Evolutionary conservation across 2,329 filamentous ascomycete species (phyloP), one percentile per base, ranked within the genome.

Genomic region (Diaporthe sp.): DNA sequence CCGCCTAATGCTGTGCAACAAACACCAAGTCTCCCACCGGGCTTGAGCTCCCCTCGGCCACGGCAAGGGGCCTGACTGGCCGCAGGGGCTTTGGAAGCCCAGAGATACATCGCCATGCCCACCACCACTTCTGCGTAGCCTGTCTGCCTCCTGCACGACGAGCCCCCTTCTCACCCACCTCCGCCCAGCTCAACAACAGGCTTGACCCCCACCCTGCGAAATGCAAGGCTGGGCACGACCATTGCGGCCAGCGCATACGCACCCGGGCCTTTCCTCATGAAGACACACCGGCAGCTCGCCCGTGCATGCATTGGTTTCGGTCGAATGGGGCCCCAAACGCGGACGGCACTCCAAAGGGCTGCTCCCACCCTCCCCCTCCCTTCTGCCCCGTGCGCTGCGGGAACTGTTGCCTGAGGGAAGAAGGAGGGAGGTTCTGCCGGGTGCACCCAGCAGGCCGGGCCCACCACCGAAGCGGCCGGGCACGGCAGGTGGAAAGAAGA

Each of bases 141-240:
- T 31, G 44, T 15, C 28, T 42, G 49, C 49, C 44, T 55, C 49
- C 49, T 62, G 49, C 60, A 44, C 49, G 22, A 55, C 28, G 49
- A 15, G 49, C 15, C 46, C 60, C 68, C 39, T 22, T 55, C 71
- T 55, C 60, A 46, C 53, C 60, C 60, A 25, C 42, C 39, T 25
- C 22, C 51, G 53, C 49, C 19, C 60, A 57, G 58, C 51, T 46
- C 60, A 49, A 70, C 51, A 42, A n/a, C 61, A 37, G 19, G 19
- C 72, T 42, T 55, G 44, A 62, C 51, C 72, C 61, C 58, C 71
- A 73, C 49, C 51, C 22, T 42, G 46, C 39, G 46, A 37, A 57
- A 57, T 75, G 67, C 73, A 75, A 65, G 57, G 57, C 73, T 75
- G 67, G 65, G 73, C 31, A 65, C 34, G 51, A 22, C 46, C 72